These are phyloP conservation scores for grape (Vitis vinifera) DNA, from an alignment of 164 flowering plant genomes.

Conservation along the genomic window ASM3070453v1 NC_081805.1:9143001-9143500, in stretches of 20 bases:
- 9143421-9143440: constrained; percentile 24
- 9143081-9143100: constrained; percentile 29
- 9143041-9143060: constrained; percentile 17
- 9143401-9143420: constrained; percentile 21
- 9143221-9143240: constrained; percentile 1
- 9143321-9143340: constrained; percentile 70
- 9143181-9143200: constrained; percentile 72
- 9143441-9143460: constrained; percentile 27
- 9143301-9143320: constrained; percentile 75
- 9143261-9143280: no score
- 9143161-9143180: constrained; percentile 67
- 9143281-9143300: background rate
- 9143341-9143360: constrained; percentile 58
- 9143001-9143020: constrained; percentile 24
- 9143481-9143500: constrained; percentile 64
- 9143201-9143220: constrained; percentile 35
- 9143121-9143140: constrained; percentile 83
- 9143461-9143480: constrained; percentile 40
- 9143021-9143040: constrained; percentile 18
- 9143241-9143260: no score
- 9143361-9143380: constrained; percentile 54
- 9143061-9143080: constrained; percentile 36
- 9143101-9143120: constrained; percentile 63
- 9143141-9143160: constrained; percentile 50
- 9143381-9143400: constrained; percentile 20